Evolutionary conservation across 2,329 filamentous ascomycete genomes (phyloP), one percentile per base, ranked within the genome.

Genomic region (Diaporthe aspalathi): DNA sequence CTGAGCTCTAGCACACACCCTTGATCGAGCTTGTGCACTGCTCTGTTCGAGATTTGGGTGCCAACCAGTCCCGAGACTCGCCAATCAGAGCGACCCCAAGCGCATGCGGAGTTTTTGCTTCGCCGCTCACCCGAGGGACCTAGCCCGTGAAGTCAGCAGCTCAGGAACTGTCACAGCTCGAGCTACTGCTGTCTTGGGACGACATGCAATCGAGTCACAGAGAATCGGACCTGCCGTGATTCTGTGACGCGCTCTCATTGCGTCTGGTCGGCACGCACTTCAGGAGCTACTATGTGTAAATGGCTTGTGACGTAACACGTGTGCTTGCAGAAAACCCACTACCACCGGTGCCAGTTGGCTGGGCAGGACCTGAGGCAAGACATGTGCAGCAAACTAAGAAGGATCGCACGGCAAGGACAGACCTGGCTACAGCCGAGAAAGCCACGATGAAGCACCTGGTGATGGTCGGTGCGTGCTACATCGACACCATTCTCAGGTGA

Each of bases 401-500:
- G 29, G 35, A 35, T 8, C n/a, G 50, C 45, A 27, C 29, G 29
- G 3, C 4, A 22, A 65, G 60, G 45, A 7, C 7, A 50, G 60
- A 1, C 29, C 17, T 49, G n/a, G 27, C 29, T 35, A 45, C n/a
- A 65, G n/a, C 60, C 29, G 20, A 7, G 12, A 35, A n/a, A 38
- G 60, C 60, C 45, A 24, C 60, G 60, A 65, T 65, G 60, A 50
- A 38, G 80, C 87, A 89, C 74, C 83, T 93, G 73, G 82, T 93
- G 66, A 86, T 90, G 56, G 84, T 92, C 54, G 91, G 91, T 27
- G 90, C 90, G 32, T 91, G 90, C 75, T 93, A 93, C 80, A 81
- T 93, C 47, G 91, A 93, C 79, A 93, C 90, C 1, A 91, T 93
- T 71, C 83, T 93, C 50, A 90, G 85, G 90, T 87, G 82, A 80